phyloP scores from a whole-genome alignment of 192 early-diverging fungal species.

The Glomus cerebriforme region DNA sequence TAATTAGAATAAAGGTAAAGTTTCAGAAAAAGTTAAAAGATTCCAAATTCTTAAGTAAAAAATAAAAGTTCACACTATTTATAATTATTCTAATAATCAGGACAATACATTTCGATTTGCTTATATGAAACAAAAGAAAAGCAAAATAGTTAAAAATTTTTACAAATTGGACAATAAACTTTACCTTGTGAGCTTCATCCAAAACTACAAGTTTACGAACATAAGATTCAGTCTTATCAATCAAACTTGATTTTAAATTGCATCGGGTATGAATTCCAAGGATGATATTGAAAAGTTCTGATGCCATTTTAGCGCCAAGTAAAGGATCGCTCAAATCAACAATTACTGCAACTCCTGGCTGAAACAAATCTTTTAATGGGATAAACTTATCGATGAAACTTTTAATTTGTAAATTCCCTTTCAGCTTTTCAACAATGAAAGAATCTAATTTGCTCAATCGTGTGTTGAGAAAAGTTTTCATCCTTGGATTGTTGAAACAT shows the following conservation, averaged over 20 bases:
- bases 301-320: neutral
- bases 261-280: neutral
- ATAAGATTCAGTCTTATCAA: neutral
- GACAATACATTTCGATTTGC: too few relatives aligned
- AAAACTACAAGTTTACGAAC: constrained; percentile 2
- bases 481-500: neutral
- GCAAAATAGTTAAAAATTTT: too few relatives aligned
- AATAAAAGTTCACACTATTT: too few relatives aligned
- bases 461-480: neutral
- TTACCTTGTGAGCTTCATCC: constrained; percentile 19
- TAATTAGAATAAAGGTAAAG: too few relatives aligned
- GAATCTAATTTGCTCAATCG: neutral
- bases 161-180: too few relatives aligned
- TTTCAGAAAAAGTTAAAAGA: neutral
- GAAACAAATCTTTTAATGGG: neutral
- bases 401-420: neutral
- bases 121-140: too few relatives aligned
- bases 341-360: neutral
- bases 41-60: too few relatives aligned
- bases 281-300: constrained; percentile 1
- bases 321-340: constrained; percentile 21
- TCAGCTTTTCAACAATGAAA: constrained; percentile 1
- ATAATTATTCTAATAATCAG: too few relatives aligned
- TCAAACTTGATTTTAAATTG: neutral
- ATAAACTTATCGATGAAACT: neutral